phyloP scores from a whole-genome alignment of 345 rosid species.

The Lepidium sativum region DNA sequence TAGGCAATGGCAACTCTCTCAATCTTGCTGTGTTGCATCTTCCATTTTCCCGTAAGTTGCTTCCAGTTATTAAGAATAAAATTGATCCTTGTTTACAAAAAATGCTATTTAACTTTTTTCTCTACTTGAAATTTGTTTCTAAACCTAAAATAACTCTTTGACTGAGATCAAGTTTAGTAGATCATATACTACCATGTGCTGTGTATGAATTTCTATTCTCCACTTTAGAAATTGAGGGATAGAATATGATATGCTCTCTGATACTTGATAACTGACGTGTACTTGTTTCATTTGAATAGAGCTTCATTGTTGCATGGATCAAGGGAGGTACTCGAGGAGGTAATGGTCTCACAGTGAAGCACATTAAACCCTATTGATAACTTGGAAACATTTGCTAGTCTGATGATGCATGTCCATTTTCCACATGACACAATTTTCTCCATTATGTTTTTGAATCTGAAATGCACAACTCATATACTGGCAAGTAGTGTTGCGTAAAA shows the following conservation, averaged over 20 bases:
- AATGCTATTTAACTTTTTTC: neutral
- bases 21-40: conserved; percentile 63
- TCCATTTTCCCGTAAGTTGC: conserved; percentile 83
- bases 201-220: neutral
- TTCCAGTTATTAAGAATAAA: neutral
- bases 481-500: neutral
- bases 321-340: conserved; percentile 82
- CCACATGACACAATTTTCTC: neutral
- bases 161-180: neutral
- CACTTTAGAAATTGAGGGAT: neutral
- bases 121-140: conserved; percentile 5
- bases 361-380: neutral
- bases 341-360: conserved; percentile 26
- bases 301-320: conserved; percentile 84
- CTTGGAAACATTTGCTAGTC: neutral
- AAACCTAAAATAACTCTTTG: neutral
- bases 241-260: neutral
- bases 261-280: conserved; percentile 6
- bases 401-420: conserved; percentile 4
- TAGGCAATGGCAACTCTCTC: conserved; percentile 95
- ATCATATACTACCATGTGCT: conserved; percentile 1
- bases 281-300: conserved; percentile 36
- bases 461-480: conserved; percentile 5
- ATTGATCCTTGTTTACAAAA: neutral
- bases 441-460: conserved; percentile 1